Evolutionary conservation across 2,329 filamentous ascomycete genomes (phyloP).

Genomic region (Scorias spongiosa): DNA sequence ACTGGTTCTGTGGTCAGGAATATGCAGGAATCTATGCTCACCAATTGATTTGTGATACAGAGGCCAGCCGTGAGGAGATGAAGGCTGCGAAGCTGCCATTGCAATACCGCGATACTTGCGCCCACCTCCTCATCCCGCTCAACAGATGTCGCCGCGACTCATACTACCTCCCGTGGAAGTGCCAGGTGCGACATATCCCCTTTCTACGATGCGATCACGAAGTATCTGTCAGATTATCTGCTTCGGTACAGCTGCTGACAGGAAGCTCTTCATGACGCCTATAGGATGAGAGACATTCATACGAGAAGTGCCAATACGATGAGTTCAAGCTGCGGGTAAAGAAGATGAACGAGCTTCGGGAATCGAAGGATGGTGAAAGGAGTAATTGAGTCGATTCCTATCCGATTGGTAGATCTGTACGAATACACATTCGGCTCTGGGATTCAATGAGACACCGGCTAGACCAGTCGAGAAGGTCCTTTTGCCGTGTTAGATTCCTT

Average conservation of each 20-base stretch:
- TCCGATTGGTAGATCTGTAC: not conserved
- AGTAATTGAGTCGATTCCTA: conserved; percentile 49
- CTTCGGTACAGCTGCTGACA: not conserved
- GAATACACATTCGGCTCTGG: not conserved
- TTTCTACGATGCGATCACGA: no score
- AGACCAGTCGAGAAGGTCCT: no score
- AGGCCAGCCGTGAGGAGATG: conserved; percentile 83
- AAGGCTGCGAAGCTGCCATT: conserved; percentile 75
- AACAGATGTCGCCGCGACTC: conserved; percentile 87
- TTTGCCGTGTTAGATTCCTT: no score
- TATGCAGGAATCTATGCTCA: not conserved
- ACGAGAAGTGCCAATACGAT: conserved; percentile 98
- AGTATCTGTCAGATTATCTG: no score
- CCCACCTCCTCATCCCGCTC: conserved; percentile 82
- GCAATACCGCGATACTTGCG: conserved; percentile 89
- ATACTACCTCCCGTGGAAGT: conserved; percentile 96
- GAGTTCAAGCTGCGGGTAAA: conserved; percentile 97
- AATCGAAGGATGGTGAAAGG: conserved; percentile 65
- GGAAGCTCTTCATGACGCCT: not conserved
- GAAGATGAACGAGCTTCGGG: conserved; percentile 95
- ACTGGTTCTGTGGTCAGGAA: not conserved
- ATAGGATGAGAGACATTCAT: conserved; percentile 88
- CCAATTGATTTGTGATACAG: conserved; percentile 25
- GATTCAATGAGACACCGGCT: no score
- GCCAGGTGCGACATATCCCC: conserved; percentile 50